These are phyloP conservation scores for Saposhnikovia divaricata DNA, from an alignment of 129 eudicot genomes.

Conservation along the genomic window DNA sequence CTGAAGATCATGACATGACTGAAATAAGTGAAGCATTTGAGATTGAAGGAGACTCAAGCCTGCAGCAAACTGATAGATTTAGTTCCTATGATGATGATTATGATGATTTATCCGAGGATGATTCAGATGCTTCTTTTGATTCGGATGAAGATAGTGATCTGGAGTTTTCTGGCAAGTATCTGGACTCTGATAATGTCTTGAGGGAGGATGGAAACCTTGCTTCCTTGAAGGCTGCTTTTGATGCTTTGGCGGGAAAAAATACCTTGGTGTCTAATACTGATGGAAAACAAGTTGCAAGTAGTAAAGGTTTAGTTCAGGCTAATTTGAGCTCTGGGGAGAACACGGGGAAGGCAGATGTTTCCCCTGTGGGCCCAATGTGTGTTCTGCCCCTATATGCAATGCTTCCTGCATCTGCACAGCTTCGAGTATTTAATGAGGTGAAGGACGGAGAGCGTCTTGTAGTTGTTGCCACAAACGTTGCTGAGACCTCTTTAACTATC, in stretches of 20 bases:
- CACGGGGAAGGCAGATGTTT: conserved; percentile 11
- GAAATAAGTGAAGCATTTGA: conserved; percentile 88
- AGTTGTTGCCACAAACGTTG: conserved; percentile 94
- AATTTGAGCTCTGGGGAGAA: neutral
- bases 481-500: conserved; percentile 91
- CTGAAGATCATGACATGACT: conserved; percentile 45
- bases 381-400: conserved; percentile 91
- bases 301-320: conserved; percentile 16
- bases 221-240: conserved; percentile 76
- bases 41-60: conserved; percentile 29
- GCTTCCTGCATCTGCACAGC: conserved; percentile 96
- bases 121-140: conserved; percentile 36
- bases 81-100: conserved; percentile 43
- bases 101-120: conserved; percentile 39
- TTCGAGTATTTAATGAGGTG: conserved; percentile 70
- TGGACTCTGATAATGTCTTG: conserved; percentile 30
- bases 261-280: conserved; percentile 13
- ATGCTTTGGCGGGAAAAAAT: conserved; percentile 51
- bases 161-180: conserved; percentile 28
- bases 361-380: conserved; percentile 36
- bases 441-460: conserved; percentile 76
- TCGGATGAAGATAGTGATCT: conserved; percentile 67
- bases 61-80: conserved; percentile 58
- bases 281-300: conserved; percentile 6
- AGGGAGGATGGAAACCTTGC: conserved; percentile 42